phyloP scores from a whole-genome alignment of 768 basidiomycete species.

The Tephrocybe sp. region DNA sequence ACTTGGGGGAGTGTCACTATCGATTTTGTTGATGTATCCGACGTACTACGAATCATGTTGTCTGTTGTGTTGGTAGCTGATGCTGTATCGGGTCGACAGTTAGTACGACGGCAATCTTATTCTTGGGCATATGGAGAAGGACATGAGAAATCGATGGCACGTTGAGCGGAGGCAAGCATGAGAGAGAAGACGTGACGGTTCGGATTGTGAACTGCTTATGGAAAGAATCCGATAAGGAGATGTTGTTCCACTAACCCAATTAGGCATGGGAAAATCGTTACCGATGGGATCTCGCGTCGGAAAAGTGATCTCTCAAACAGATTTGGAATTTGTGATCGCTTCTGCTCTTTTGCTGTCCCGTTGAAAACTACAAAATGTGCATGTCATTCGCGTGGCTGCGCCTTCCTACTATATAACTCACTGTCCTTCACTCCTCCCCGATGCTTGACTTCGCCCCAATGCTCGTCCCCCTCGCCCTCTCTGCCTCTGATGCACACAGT shows the following conservation, averaged over 20 bases:
- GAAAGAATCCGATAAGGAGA: constrained; percentile 26
- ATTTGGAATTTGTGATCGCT: constrained; percentile 22
- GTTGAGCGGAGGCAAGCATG: constrained; percentile 20
- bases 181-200: constrained; percentile 19
- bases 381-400: constrained; percentile 22
- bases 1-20: background rate
- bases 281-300: constrained; percentile 25
- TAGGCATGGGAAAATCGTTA: constrained; percentile 27
- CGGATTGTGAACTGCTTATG: constrained; percentile 12
- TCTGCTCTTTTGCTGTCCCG: constrained; percentile 21
- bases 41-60: constrained; percentile 14
- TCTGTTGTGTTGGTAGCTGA: constrained; percentile 16
- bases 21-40: constrained; percentile 17
- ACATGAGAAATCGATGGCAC: constrained; percentile 19
- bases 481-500: constrained; percentile 24
- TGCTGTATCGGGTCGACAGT: constrained; percentile 12
- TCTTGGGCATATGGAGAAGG: constrained; percentile 21
- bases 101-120: constrained; percentile 18
- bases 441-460: constrained; percentile 27
- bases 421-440: constrained; percentile 17
- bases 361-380: constrained; percentile 25
- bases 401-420: constrained; percentile 20
- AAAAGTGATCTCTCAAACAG: constrained; percentile 10
- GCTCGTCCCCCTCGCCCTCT: constrained; percentile 18
- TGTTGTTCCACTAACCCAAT: constrained; percentile 27